These are phyloP conservation scores for Yamadazyma blattariae DNA, from an alignment of 1,139 yeast genomes.

Conservation along the genomic window DNA sequence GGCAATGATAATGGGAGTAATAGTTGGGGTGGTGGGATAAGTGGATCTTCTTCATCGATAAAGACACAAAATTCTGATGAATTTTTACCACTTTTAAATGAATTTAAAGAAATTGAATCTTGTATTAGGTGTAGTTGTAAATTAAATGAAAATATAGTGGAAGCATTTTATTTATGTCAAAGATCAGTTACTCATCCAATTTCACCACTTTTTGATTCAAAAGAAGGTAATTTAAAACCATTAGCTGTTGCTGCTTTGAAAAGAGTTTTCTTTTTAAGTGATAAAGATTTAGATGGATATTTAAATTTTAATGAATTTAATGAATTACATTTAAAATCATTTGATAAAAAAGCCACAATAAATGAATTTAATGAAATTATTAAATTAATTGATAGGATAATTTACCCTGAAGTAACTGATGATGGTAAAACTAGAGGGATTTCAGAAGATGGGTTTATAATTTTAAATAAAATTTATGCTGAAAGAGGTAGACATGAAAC, in stretches of 20 bases:
- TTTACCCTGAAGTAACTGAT: conserved; percentile 22
- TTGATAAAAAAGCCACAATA: conserved; percentile 42
- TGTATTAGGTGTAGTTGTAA: conserved; percentile 88
- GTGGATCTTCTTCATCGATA: conserved; percentile 19
- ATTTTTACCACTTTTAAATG: conserved; percentile 80
- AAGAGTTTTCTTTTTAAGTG: conserved; percentile 80
- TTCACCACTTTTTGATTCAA: conserved; percentile 93
- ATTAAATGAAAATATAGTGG: conserved; percentile 75
- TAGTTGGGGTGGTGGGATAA: too few relatives aligned
- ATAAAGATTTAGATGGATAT: conserved; percentile 85
- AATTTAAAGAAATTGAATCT: conserved; percentile 90
- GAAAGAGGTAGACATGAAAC: conserved; percentile 95
- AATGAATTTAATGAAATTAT: conserved; percentile 32
- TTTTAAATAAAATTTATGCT: conserved; percentile 76
- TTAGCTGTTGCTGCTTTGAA: conserved; percentile 72
- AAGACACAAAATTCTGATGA: conserved; percentile 59
- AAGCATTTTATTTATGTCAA: conserved; percentile 87
- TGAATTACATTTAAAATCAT: conserved; percentile 71
- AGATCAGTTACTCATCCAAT: conserved; percentile 89
- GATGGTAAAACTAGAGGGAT: conserved; percentile 45
- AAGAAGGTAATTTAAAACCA: conserved; percentile 78
- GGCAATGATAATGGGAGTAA: too few relatives aligned
- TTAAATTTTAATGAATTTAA: conserved; percentile 68
- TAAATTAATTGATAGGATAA: conserved; percentile 21
- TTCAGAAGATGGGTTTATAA: conserved; percentile 71